Conservation (phyloP, 345 rosid species). For the Melaleuca alternifolia region DNA sequence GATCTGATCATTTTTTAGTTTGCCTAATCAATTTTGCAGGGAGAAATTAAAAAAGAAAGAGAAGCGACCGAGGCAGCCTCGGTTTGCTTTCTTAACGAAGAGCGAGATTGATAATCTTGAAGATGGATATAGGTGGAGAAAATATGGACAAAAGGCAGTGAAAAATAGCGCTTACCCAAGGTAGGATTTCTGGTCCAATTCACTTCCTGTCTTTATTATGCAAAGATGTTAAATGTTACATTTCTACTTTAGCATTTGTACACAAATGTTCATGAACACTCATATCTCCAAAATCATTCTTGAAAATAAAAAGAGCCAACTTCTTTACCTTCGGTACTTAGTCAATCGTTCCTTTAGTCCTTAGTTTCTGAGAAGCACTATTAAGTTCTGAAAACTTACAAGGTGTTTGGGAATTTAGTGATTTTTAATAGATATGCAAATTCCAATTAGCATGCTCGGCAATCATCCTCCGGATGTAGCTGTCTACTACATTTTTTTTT, state of each 20-base stretch:
- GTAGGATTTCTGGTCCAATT: background rate
- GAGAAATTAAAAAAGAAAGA: conserved; percentile 22
- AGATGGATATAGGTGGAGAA: conserved; percentile 37
- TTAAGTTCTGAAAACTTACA: background rate
- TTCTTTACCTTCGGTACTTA: background rate
- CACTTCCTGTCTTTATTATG: background rate
- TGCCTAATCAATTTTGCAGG: conserved; percentile 4
- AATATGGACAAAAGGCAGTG: conserved; percentile 36
- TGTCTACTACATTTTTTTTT: background rate
- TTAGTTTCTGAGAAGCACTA: background rate
- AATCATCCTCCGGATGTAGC: background rate
- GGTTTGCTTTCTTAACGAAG: conserved; percentile 27
- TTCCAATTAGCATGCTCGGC: background rate
- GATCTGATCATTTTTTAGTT: background rate
- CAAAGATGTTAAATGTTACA: background rate
- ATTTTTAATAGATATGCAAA: background rate
- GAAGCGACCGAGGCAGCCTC: conserved; percentile 17
- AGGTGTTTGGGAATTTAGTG: background rate
- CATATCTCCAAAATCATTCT: background rate
- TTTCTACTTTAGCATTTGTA: background rate
- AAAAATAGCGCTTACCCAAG: conserved; percentile 27
- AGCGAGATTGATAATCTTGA: conserved; percentile 30
- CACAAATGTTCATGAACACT: background rate
- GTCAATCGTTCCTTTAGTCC: background rate
- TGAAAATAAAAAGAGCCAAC: background rate